Conservation (phyloP, 768 basidiomycete genomes). For the Boletus rufocinnamomeus region DNA sequence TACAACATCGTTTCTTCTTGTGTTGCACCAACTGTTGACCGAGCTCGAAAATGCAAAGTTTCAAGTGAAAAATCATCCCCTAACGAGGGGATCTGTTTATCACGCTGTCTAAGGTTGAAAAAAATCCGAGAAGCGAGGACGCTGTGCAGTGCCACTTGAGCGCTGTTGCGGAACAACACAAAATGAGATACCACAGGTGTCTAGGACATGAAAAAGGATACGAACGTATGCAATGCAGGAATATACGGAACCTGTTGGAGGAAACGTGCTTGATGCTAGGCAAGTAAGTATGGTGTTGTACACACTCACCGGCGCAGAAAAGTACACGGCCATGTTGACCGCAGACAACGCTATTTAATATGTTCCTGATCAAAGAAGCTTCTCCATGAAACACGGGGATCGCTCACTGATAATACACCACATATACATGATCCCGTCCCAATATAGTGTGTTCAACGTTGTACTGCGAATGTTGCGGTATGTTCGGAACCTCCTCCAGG, state of each 20-base stretch:
- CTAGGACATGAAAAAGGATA: neutral
- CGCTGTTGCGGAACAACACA: slow-evolving; percentile 15
- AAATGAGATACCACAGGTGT: slow-evolving; percentile 4
- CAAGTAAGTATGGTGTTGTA: neutral
- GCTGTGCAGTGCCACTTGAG: slow-evolving; percentile 31
- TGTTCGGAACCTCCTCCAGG: slow-evolving; percentile 26
- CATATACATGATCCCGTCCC: slow-evolving; percentile 34
- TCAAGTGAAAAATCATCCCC: neutral
- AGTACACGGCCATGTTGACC: slow-evolving; percentile 16
- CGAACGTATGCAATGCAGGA: slow-evolving; percentile 27
- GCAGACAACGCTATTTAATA: slow-evolving; percentile 13
- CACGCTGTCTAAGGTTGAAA: slow-evolving; percentile 28
- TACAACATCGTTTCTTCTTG: neutral
- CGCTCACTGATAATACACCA: slow-evolving; percentile 23
- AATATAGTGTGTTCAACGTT: slow-evolving; percentile 24
- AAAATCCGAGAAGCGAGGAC: slow-evolving; percentile 31
- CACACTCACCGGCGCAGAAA: slow-evolving; percentile 24
- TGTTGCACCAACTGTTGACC: neutral
- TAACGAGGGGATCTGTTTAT: neutral
- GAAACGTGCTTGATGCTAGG: neutral
- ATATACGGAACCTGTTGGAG: slow-evolving; percentile 15
- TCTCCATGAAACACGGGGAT: neutral
- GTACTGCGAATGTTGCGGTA: slow-evolving; percentile 22
- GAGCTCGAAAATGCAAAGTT: slow-evolving; percentile 3
- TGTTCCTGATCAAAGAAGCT: neutral